phyloP scores from a whole-genome alignment of 352 stramenopile genomes.

The Blastocystis sp. region DNA sequence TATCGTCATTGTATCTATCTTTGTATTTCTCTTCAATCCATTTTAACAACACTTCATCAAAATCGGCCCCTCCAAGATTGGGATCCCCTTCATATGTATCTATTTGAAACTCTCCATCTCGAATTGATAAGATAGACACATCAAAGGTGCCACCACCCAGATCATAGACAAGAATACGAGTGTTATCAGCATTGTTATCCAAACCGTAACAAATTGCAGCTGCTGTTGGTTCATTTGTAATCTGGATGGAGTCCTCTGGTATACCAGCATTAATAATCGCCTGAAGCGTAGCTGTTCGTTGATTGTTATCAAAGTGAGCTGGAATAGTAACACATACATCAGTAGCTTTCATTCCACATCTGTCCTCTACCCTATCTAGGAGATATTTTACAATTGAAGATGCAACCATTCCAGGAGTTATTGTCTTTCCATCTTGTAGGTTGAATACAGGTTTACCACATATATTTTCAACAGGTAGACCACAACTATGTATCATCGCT shows the following conservation, averaged over 20 bases:
- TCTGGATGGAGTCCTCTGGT: neutral
- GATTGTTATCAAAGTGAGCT: constrained; percentile 42
- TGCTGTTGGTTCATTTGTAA: constrained; percentile 88
- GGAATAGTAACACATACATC: constrained; percentile 4
- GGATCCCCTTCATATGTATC: constrained; percentile 80
- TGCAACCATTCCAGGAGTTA: neutral
- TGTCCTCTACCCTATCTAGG: neutral
- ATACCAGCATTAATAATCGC: constrained; percentile 1
- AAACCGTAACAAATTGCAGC: constrained; percentile 96
- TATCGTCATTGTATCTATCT: neutral
- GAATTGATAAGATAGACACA: constrained; percentile 81
- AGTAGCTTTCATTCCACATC: neutral
- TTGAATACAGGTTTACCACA: neutral
- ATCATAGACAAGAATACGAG: constrained; percentile 95
- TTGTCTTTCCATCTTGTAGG: neutral
- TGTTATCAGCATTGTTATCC: constrained; percentile 86
- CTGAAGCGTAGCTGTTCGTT: neutral
- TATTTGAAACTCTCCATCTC: constrained; percentile 73
- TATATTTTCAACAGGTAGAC: neutral
- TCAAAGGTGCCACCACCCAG: constrained; percentile 93
- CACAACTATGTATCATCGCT: neutral
- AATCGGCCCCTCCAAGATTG: constrained; percentile 82
- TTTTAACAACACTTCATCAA: constrained; percentile 70
- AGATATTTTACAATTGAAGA: neutral
- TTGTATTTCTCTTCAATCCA: neutral